Evolutionary conservation across 2,329 filamentous ascomycete genomes (phyloP).

Genomic region (Colletotrichum trifolii): DNA sequence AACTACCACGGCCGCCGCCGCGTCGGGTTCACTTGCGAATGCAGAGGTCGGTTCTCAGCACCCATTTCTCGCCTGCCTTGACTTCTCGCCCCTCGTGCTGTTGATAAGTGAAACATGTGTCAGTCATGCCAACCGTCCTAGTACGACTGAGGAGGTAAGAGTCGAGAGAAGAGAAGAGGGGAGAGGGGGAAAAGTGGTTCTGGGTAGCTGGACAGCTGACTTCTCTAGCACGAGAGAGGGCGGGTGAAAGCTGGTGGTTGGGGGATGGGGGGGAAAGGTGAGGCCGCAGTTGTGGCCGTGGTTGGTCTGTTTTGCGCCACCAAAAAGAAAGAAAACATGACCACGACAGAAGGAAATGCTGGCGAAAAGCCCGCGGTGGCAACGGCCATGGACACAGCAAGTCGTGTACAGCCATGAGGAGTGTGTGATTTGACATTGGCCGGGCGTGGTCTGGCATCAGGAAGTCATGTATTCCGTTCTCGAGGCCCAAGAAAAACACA

Average conservation of each 20-base stretch:
- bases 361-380: conserved; percentile 20
- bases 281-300: conserved; percentile 29
- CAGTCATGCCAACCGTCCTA: conserved; percentile 19
- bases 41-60: conserved; percentile 85
- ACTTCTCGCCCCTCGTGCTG: conserved; percentile 88
- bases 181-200: conserved; percentile 9
- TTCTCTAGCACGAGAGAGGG: conserved; percentile 22
- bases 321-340: conserved; percentile 26
- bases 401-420: not conserved
- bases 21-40: conserved; percentile 59
- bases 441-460: conserved; percentile 24
- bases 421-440: no score
- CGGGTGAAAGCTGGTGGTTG: conserved; percentile 3
- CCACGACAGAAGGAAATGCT: conserved; percentile 16
- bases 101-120: conserved; percentile 34
- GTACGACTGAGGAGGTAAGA: conserved; percentile 23
- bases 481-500: conserved; percentile 4
- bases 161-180: conserved; percentile 7
- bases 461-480: not conserved
- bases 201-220: not conserved
- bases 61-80: conserved; percentile 86
- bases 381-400: conserved; percentile 20
- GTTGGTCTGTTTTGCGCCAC: conserved; percentile 28
- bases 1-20: no score
- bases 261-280: conserved; percentile 6